A percentile compares a stretch with the other conserved stretches of the same genome.
Conservation (phyloP, 345 rosid species). For the thale cress (Arabidopsis thaliana) region TAIR10.1 NC_003071.7:15512001-15512500, state of each 20-base stretch:
- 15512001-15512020: too few relatives aligned
- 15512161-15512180: constrained; percentile 10
- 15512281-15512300: background rate
- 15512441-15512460: background rate
- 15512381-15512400: constrained; percentile 18
- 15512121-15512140: background rate
- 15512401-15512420: background rate
- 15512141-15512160: background rate
- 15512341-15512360: constrained; percentile 16
- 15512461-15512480: background rate
- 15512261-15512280: constrained; percentile 16
- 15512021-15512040: background rate
- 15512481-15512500: background rate
- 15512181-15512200: background rate
- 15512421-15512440: background rate
- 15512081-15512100: background rate
- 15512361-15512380: constrained; percentile 1
- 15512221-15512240: background rate
- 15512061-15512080: background rate
- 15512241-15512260: constrained; percentile 12
- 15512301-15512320: background rate
- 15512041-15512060: background rate
- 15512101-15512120: constrained; percentile 1
- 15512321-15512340: background rate
- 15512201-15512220: background rate